A percentile compares a stretch with the other conserved stretches of the same genome.
These are phyloP conservation scores for Camellia granthamiana DNA, from an alignment of 148 eudicot species.

Conservation along the genomic window DNA sequence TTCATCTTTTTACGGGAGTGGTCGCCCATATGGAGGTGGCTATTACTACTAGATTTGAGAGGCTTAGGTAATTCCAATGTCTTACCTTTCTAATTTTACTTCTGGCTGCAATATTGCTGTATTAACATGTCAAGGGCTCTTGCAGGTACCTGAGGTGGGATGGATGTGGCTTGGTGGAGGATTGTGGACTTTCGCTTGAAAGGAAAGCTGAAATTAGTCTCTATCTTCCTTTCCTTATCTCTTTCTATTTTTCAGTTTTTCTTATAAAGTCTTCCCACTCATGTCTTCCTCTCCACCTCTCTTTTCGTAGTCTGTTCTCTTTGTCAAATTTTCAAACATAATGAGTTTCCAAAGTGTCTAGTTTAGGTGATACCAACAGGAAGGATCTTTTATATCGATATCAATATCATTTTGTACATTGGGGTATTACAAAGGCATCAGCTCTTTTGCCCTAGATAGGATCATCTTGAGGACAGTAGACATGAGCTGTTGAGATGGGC, in stretches of 20 bases:
- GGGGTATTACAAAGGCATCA: neutral
- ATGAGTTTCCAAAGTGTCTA: slow-evolving; percentile 3
- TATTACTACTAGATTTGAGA: slow-evolving; percentile 45
- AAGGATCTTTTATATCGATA: slow-evolving; percentile 3
- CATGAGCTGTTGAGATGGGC: slow-evolving; percentile 1
- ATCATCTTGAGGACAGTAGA: slow-evolving; percentile 17
- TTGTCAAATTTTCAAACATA: neutral
- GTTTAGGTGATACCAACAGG: slow-evolving; percentile 12
- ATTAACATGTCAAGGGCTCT: neutral
- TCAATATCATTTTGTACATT: neutral
- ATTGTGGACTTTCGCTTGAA: slow-evolving; percentile 14
- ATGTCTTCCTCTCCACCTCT: neutral
- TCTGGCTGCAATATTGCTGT: slow-evolving; percentile 8
- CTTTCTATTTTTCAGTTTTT: slow-evolving; percentile 7
- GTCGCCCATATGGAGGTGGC: slow-evolving; percentile 65
- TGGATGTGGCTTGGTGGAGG: slow-evolving; percentile 4
- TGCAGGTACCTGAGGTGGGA: slow-evolving; percentile 25
- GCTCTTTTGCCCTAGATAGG: slow-evolving; percentile 9
- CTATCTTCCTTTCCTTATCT: slow-evolving; percentile 9
- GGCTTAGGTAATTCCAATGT: slow-evolving; percentile 26
- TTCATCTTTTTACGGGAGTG: slow-evolving; percentile 50
- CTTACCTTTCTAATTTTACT: neutral
- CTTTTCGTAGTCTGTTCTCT: neutral
- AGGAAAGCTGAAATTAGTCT: slow-evolving; percentile 25
- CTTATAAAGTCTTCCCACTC: neutral